Evolutionary conservation across 176 grass and related monocot genomes (phyloP).

Genomic region (Eleusine coracana): DNA sequence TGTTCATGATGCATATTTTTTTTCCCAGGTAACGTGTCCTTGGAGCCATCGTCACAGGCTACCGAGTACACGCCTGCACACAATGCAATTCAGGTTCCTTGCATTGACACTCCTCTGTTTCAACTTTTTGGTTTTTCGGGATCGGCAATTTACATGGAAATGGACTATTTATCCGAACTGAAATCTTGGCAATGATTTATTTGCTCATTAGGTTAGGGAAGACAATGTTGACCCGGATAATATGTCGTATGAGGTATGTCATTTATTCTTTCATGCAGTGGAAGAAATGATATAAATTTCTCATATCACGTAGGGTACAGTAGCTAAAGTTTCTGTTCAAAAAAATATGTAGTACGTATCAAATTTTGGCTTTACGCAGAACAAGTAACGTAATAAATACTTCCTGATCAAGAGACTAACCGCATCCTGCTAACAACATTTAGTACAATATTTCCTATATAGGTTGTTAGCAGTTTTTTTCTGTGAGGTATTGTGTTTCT

Average conservation of each 20-base stretch:
- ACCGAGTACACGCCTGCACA: constrained; percentile 45
- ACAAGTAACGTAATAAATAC: not conserved
- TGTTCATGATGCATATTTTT: constrained; percentile 30
- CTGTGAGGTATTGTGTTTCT: not conserved
- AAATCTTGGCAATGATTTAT: not conserved
- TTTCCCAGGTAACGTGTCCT: constrained; percentile 44
- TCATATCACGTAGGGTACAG: not conserved
- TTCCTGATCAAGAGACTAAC: not conserved
- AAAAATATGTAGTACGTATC: not conserved
- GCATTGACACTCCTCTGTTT: constrained; percentile 30
- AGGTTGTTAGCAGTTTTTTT: not conserved
- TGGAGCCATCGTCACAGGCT: constrained; percentile 52
- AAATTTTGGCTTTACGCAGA: not conserved
- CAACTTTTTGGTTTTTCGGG: constrained; percentile 13
- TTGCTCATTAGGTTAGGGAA: constrained; percentile 50
- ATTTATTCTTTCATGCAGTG: not conserved
- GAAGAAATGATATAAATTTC: not conserved
- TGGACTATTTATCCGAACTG: constrained; percentile 22
- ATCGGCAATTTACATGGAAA: constrained; percentile 8
- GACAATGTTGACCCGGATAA: constrained; percentile 73
- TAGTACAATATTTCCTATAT: not conserved
- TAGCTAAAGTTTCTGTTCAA: not conserved
- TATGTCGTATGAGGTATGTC: constrained; percentile 86
- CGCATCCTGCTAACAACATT: not conserved
- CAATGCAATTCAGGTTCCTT: constrained; percentile 59